phyloP scores from a whole-genome alignment of 495 filamentous ascomycete species.

The Cercophora sp. region DNA sequence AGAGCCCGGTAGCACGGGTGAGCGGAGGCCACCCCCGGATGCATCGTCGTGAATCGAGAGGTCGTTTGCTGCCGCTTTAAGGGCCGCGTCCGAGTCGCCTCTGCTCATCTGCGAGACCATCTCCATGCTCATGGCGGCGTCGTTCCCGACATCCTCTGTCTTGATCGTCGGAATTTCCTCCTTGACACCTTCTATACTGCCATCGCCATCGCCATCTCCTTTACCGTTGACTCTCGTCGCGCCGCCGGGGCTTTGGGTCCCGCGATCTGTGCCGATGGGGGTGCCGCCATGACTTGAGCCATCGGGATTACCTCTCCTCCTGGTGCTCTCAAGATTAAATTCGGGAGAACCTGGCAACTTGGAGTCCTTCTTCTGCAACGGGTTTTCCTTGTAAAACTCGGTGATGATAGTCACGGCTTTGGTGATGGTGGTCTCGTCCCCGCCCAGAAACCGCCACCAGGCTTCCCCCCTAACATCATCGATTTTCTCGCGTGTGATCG shows the following conservation, averaged over 20 bases:
- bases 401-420: slow-evolving; percentile 66
- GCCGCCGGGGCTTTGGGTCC: slow-evolving; percentile 26
- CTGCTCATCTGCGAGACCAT: slow-evolving; percentile 25
- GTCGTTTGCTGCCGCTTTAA: slow-evolving; percentile 48
- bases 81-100: slow-evolving; percentile 42
- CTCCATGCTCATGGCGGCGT: not conserved
- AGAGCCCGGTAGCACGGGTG: slow-evolving; percentile 10
- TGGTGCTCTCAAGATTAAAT: slow-evolving; percentile 44
- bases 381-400: slow-evolving; percentile 70
- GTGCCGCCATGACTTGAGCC: slow-evolving; percentile 22
- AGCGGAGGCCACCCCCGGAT: slow-evolving; percentile 26
- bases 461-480: slow-evolving; percentile 71
- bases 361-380: slow-evolving; percentile 44
- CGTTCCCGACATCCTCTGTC: not conserved
- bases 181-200: not conserved
- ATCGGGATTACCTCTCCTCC: slow-evolving; percentile 34
- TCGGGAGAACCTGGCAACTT: slow-evolving; percentile 40
- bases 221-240: not conserved
- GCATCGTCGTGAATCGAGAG: slow-evolving; percentile 32
- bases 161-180: not conserved
- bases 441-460: slow-evolving; percentile 81
- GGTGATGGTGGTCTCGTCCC: slow-evolving; percentile 55
- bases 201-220: not conserved
- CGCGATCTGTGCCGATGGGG: slow-evolving; percentile 23
- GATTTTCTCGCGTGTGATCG: slow-evolving; percentile 63